These are phyloP conservation scores for Irpex sp. DNA, from an alignment of 1,284 basidiomycete species.

Conservation along the genomic window DNA sequence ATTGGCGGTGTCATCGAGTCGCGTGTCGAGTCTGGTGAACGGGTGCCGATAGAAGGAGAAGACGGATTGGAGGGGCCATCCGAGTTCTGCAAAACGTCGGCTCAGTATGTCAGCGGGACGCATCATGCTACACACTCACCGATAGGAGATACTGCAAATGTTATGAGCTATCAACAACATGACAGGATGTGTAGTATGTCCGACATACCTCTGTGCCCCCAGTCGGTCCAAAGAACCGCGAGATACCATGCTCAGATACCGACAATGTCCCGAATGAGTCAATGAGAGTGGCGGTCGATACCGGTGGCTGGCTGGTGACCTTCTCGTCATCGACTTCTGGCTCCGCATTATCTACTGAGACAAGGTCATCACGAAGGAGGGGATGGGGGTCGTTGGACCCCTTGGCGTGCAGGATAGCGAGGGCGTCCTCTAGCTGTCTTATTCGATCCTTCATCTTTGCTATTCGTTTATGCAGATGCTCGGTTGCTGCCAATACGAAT, in stretches of 20 bases:
- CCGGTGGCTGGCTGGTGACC: conserved; percentile 4
- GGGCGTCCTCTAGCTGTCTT: conserved; percentile 70
- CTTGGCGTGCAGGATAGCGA: conserved; percentile 45
- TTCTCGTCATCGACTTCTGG: conserved; percentile 19
- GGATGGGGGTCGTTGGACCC: conserved; percentile 53
- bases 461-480: conserved; percentile 70
- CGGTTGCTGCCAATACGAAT: conserved; percentile 76
- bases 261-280: conserved; percentile 54
- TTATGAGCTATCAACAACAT: background rate
- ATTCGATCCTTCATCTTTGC: conserved; percentile 71
- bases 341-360: conserved; percentile 38
- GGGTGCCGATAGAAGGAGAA: conserved; percentile 16
- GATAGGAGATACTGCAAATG: conserved; percentile 26
- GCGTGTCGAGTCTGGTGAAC: conserved; percentile 26
- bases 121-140: conserved; percentile 16
- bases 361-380: conserved; percentile 52
- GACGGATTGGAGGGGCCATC: conserved; percentile 13
- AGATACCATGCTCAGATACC: conserved; percentile 55
- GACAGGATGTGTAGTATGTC: background rate
- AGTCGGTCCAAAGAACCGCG: conserved; percentile 64
- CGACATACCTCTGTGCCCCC: conserved; percentile 49
- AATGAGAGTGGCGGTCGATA: conserved; percentile 18
- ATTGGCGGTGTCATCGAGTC: conserved; percentile 33
- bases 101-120: background rate
- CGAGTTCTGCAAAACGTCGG: conserved; percentile 15